These are phyloP conservation scores for Rutstroemia sydowiana DNA, from an alignment of 2,329 filamentous ascomycete genomes.

Conservation along the genomic window DNA sequence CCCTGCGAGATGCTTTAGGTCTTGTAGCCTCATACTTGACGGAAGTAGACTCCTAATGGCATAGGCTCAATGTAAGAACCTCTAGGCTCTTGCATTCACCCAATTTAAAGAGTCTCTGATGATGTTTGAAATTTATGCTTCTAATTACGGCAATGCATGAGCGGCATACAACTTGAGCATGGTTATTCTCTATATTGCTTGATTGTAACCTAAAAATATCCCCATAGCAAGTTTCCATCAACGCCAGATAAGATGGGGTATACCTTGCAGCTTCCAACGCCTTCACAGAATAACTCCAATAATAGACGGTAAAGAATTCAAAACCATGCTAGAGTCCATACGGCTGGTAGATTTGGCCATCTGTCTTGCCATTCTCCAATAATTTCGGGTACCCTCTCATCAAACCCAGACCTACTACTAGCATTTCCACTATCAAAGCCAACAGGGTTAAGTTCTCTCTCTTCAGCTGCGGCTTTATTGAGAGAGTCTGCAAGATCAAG, in stretches of 20 bases:
- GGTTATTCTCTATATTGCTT: background rate
- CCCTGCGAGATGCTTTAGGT: no score
- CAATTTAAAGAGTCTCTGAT: no score
- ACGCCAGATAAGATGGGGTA: slow-evolving; percentile 9
- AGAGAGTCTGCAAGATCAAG: slow-evolving; percentile 81
- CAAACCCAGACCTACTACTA: slow-evolving; percentile 68
- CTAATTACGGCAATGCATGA: no score
- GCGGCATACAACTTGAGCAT: no score
- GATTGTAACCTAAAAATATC: background rate
- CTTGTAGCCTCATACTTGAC: no score
- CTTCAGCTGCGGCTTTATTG: slow-evolving; percentile 72
- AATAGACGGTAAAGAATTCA: slow-evolving; percentile 35
- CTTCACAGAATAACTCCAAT: background rate
- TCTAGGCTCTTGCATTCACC: no score
- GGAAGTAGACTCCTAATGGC: no score
- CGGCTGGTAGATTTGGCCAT: slow-evolving; percentile 83
- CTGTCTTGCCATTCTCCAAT: slow-evolving; percentile 89
- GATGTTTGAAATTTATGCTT: no score
- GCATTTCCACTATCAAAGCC: slow-evolving; percentile 65
- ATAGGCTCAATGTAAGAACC: no score
- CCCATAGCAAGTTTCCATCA: background rate
- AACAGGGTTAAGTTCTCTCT: slow-evolving; percentile 55
- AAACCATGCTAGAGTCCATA: slow-evolving; percentile 96
- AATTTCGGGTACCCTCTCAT: slow-evolving; percentile 88
- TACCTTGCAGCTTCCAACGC: slow-evolving; percentile 5